phyloP scores from a whole-genome alignment of 1,284 basidiomycete genomes.

The Cystobasidiaceae sp. region DNA sequence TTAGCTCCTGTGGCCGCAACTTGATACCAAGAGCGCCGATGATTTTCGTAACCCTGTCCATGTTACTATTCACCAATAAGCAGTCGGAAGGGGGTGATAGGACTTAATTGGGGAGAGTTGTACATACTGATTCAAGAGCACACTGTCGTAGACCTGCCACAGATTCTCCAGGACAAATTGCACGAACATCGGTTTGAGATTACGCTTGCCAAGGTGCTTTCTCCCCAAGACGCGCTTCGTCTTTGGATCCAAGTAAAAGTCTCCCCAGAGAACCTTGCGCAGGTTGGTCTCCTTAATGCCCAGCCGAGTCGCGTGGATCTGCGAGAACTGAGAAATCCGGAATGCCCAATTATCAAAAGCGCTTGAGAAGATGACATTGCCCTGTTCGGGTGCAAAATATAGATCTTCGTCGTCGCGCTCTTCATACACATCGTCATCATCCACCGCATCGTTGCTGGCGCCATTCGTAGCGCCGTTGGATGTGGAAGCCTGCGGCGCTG shows the following conservation, averaged over 20 bases:
- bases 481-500: conserved; percentile 44
- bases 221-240: conserved; percentile 86
- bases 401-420: conserved; percentile 97
- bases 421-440: conserved; percentile 57
- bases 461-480: conserved; percentile 55
- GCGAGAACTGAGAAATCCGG: conserved; percentile 85
- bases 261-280: conserved; percentile 88
- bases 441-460: conserved; percentile 44
- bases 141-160: conserved; percentile 91
- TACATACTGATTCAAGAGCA: conserved; percentile 74
- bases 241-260: conserved; percentile 96
- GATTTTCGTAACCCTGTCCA: conserved; percentile 85
- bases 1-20: conserved; percentile 81
- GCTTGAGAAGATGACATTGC: conserved; percentile 94
- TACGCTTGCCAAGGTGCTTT: conserved; percentile 69
- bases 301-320: conserved; percentile 85
- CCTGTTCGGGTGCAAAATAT: conserved; percentile 92
- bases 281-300: conserved; percentile 85
- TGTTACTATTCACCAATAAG: conserved; percentile 57
- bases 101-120: background rate
- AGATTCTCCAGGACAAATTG: conserved; percentile 97
- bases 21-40: conserved; percentile 76
- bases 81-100: background rate
- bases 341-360: conserved; percentile 99
- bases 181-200: conserved; percentile 93